Evolutionary conservation across 495 filamentous ascomycete species (phyloP).

Genomic region (Cercophora newfieldiana): DNA sequence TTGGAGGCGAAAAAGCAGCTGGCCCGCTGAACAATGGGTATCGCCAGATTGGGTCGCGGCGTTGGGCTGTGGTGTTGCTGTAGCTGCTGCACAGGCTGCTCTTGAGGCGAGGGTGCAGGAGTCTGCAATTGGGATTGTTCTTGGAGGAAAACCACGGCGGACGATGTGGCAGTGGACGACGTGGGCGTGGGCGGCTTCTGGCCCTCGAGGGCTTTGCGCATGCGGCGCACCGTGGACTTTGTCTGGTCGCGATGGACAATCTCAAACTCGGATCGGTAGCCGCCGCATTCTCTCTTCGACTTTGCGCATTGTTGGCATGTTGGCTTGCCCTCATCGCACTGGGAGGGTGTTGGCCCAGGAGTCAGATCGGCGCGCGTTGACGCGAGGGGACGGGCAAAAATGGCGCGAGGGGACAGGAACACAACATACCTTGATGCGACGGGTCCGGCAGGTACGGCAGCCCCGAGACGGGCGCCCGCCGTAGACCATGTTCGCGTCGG

Average conservation of each 20-base stretch:
- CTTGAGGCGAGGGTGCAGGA: conserved; percentile 2
- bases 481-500: conserved; percentile 59
- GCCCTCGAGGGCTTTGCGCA: conserved; percentile 29
- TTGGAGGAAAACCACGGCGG: conserved; percentile 15
- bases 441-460: conserved; percentile 67
- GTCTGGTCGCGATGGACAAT: conserved; percentile 68
- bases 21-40: conserved; percentile 50
- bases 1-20: conserved; percentile 55
- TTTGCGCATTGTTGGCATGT: conserved; percentile 67
- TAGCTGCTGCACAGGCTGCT: not conserved
- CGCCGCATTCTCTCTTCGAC: conserved; percentile 64
- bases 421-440: conserved; percentile 70
- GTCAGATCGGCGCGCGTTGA: not conserved
- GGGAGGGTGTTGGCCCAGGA: not conserved
- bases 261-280: conserved; percentile 67
- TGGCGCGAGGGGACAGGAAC: not conserved
- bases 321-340: conserved; percentile 70
- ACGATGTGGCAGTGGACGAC: not conserved
- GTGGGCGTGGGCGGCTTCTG: not conserved
- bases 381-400: conserved; percentile 12
- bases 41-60: conserved; percentile 23
- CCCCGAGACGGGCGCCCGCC: conserved; percentile 71
- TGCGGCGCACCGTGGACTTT: conserved; percentile 54
- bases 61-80: conserved; percentile 2
- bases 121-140: conserved; percentile 18